A percentile compares a stretch with the other conserved stretches of the same genome.
phyloP scores from a whole-genome alignment of 2,329 filamentous ascomycete genomes.

The Calycina herbarum region DNA sequence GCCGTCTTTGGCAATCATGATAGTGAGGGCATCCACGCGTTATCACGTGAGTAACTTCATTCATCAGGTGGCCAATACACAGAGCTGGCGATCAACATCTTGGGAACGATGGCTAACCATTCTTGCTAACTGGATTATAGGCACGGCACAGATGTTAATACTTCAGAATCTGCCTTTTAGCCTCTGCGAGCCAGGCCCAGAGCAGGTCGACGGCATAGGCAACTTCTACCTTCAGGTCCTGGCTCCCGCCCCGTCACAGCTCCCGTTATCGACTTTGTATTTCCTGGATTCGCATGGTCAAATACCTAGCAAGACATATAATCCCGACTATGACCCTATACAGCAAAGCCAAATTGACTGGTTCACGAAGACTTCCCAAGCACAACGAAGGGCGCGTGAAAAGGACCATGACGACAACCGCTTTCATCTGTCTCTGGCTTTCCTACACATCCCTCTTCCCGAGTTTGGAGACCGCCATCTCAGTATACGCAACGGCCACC shows the following conservation, averaged over 20 bases:
- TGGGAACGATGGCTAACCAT: slow-evolving; percentile 29
- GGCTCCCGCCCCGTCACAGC: slow-evolving; percentile 70
- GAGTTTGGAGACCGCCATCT: slow-evolving; percentile 71
- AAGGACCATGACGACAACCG: slow-evolving; percentile 74
- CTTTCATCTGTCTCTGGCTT: slow-evolving; percentile 83
- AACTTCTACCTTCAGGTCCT: slow-evolving; percentile 92
- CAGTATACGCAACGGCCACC: slow-evolving; percentile 62
- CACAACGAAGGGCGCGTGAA: slow-evolving; percentile 70
- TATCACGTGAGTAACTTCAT: slow-evolving; percentile 40
- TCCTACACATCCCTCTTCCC: slow-evolving; percentile 91
- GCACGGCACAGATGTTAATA: slow-evolving; percentile 73
- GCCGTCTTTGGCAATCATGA: slow-evolving; percentile 97
- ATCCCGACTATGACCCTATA: slow-evolving; percentile 89
- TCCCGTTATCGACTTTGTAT: slow-evolving; percentile 88
- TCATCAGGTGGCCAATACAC: slow-evolving; percentile 27
- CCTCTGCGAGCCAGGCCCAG: slow-evolving; percentile 75
- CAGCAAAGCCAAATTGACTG: slow-evolving; percentile 89
- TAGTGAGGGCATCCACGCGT: slow-evolving; percentile 64
- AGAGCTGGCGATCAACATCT: slow-evolving; percentile 31
- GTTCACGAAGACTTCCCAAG: slow-evolving; percentile 74
- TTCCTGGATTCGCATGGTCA: slow-evolving; percentile 89
- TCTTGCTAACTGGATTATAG: slow-evolving; percentile 38
- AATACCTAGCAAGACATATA: slow-evolving; percentile 80
- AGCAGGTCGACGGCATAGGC: slow-evolving; percentile 80
- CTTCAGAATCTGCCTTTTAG: slow-evolving; percentile 84